Percentiles rank a stretch among this genome's conserved stretches.
phyloP scores from a whole-genome alignment of 441 rosid genomes.

The Erysimum cheiri region DNA sequence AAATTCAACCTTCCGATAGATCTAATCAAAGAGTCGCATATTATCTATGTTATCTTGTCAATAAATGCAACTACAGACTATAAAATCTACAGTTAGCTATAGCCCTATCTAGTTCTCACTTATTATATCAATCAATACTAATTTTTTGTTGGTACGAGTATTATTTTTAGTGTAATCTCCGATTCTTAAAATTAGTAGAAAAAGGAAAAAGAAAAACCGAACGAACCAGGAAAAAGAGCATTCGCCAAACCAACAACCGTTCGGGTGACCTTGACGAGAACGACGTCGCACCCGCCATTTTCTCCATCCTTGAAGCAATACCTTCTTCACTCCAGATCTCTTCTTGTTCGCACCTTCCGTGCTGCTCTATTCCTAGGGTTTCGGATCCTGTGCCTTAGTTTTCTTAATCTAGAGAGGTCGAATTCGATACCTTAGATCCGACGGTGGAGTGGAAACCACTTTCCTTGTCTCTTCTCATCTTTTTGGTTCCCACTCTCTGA shows the following conservation, averaged over 20 bases:
- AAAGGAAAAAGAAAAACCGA: background rate
- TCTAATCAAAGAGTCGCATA: too few relatives aligned
- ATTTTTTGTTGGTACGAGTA: too few relatives aligned
- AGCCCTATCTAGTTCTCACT: too few relatives aligned
- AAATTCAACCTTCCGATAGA: too few relatives aligned
- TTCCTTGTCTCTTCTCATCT: conserved; percentile 5
- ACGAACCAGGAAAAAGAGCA: background rate
- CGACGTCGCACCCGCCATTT: conserved; percentile 68
- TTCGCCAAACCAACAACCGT: conserved; percentile 52
- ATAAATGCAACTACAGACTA: background rate
- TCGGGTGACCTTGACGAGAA: conserved; percentile 44
- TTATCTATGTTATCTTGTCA: background rate
- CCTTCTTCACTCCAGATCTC: conserved; percentile 46
- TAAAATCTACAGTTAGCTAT: too few relatives aligned
- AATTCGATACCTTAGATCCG: conserved; percentile 37
- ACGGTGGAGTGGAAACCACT: conserved; percentile 8
- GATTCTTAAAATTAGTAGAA: background rate
- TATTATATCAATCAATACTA: too few relatives aligned
- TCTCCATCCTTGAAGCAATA: conserved; percentile 80
- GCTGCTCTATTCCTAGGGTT: conserved; percentile 28
- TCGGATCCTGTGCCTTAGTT: conserved; percentile 8
- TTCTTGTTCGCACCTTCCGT: conserved; percentile 22
- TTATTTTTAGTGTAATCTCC: conserved; percentile 6
- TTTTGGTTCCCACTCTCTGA: background rate
- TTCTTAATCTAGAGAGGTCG: conserved; percentile 15